A percentile compares a stretch with the other conserved stretches of the same genome.
Evolutionary conservation across 495 filamentous ascomycete genomes (phyloP).

Genomic region (Aspergillus panamensis): DNA sequence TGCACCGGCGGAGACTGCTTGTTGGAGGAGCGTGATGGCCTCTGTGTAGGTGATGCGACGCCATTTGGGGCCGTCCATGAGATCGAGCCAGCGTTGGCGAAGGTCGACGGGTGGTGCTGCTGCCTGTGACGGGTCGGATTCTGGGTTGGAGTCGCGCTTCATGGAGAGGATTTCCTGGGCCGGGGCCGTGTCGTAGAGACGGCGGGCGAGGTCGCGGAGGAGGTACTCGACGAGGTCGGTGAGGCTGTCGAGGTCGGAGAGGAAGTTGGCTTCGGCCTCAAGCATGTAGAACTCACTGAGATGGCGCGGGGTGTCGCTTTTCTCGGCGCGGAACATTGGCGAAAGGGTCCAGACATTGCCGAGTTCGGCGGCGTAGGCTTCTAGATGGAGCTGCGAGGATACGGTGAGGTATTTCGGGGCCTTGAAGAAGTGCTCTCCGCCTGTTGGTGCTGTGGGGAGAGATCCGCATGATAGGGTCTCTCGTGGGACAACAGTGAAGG

Average conservation of each 20-base stretch:
- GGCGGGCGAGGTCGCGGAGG: conserved; percentile 57
- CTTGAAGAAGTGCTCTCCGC: conserved; percentile 68
- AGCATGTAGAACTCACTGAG: conserved; percentile 99
- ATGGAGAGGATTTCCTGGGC: conserved; percentile 59
- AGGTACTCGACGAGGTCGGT: conserved; percentile 78
- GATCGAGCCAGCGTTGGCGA: conserved; percentile 63
- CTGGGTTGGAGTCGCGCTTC: conserved; percentile 31
- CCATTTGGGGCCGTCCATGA: conserved; percentile 61
- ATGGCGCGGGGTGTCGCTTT: conserved; percentile 90
- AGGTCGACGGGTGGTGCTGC: conserved; percentile 42
- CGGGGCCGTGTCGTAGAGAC: conserved; percentile 52
- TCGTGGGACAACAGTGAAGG: conserved; percentile 67
- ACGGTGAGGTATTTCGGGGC: conserved; percentile 92
- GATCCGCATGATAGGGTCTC: conserved; percentile 28
- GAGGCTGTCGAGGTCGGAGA: conserved; percentile 61
- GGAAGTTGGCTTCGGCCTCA: conserved; percentile 83
- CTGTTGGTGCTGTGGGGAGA: conserved; percentile 12
- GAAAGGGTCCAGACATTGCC: conserved; percentile 92
- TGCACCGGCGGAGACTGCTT: conserved; percentile 48
- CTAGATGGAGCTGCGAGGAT: conserved; percentile 90
- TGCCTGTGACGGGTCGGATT: conserved; percentile 31
- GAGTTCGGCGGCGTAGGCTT: conserved; percentile 84
- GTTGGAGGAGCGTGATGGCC: conserved; percentile 64
- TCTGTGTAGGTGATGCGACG: conserved; percentile 80
- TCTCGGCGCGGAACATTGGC: conserved; percentile 91